Conservation (phyloP, 768 basidiomycete species). For the Cytidiella melzeri region DNA sequence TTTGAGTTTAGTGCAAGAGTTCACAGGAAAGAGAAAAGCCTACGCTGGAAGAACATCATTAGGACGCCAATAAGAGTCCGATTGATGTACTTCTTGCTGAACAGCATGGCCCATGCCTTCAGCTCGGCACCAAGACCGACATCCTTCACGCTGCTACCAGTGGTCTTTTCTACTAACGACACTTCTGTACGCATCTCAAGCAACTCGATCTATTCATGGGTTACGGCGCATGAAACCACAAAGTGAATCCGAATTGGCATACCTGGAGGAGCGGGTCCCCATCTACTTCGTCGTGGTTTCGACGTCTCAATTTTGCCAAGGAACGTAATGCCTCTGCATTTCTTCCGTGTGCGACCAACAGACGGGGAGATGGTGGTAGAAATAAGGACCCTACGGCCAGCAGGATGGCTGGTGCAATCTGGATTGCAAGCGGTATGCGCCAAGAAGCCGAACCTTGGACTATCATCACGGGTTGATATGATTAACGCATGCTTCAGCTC, state of each 20-base stretch:
- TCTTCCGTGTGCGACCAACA: slow-evolving; percentile 49
- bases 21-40: slow-evolving; percentile 18
- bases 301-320: slow-evolving; percentile 50
- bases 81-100: slow-evolving; percentile 44
- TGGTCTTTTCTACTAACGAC: slow-evolving; percentile 39
- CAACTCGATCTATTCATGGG: slow-evolving; percentile 53
- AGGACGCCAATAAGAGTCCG: slow-evolving; percentile 65
- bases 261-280: slow-evolving; percentile 50
- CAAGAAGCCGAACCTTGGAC: slow-evolving; percentile 64
- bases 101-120: slow-evolving; percentile 52
- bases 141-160: slow-evolving; percentile 7
- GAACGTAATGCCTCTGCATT: slow-evolving; percentile 52
- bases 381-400: slow-evolving; percentile 56
- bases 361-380: slow-evolving; percentile 57
- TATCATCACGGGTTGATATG: slow-evolving; percentile 24
- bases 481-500: background rate
- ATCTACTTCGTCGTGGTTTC: slow-evolving; percentile 38
- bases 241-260: background rate
- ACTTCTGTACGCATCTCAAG: slow-evolving; percentile 72
- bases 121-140: slow-evolving; percentile 26
- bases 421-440: slow-evolving; percentile 71
- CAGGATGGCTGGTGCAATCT: slow-evolving; percentile 61
- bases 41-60: slow-evolving; percentile 84
- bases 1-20: background rate
- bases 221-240: background rate